A percentile compares a stretch with the other conserved stretches of the same genome.
Conservation (phyloP, 495 filamentous ascomycete genomes). For the Neurospora intermedia region DNA sequence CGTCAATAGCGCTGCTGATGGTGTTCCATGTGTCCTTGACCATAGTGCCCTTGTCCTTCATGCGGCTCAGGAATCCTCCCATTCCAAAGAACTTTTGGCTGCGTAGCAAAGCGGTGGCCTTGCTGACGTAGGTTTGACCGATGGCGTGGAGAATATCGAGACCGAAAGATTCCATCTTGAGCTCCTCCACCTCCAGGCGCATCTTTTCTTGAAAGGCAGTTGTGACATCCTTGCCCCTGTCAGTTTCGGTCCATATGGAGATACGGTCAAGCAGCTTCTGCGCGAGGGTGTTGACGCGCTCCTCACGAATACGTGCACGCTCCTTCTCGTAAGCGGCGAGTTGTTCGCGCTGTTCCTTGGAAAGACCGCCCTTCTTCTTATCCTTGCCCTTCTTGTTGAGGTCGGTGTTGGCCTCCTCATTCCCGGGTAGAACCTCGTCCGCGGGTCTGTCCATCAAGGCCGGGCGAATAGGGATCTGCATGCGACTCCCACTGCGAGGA, state of each 20-base stretch:
- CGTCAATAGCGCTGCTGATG: constrained; percentile 93
- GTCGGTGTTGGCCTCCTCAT: constrained; percentile 60
- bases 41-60: constrained; percentile 94
- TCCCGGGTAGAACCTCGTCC: constrained; percentile 66
- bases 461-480: constrained; percentile 59
- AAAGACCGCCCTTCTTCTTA: constrained; percentile 74
- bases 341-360: constrained; percentile 84
- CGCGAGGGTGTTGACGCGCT: constrained; percentile 73
- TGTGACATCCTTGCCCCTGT: constrained; percentile 77
- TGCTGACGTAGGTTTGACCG: constrained; percentile 77
- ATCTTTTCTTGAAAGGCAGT: constrained; percentile 86
- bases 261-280: constrained; percentile 83
- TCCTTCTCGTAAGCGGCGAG: constrained; percentile 81
- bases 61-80: constrained; percentile 79
- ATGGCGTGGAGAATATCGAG: constrained; percentile 96
- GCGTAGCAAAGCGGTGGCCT: constrained; percentile 79
- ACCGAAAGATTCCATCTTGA: constrained; percentile 99
- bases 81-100: constrained; percentile 96
- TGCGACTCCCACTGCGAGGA: constrained; percentile 39
- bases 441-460: constrained; percentile 84
- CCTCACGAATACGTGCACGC: constrained; percentile 72
- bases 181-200: constrained; percentile 87
- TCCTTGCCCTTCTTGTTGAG: constrained; percentile 53
- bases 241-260: constrained; percentile 94
- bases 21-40: constrained; percentile 98